Evolutionary conservation across 2,329 filamentous ascomycete species (phyloP), one percentile per base, ranked within the genome.

Genomic region (Neofusicoccum ribis): DNA sequence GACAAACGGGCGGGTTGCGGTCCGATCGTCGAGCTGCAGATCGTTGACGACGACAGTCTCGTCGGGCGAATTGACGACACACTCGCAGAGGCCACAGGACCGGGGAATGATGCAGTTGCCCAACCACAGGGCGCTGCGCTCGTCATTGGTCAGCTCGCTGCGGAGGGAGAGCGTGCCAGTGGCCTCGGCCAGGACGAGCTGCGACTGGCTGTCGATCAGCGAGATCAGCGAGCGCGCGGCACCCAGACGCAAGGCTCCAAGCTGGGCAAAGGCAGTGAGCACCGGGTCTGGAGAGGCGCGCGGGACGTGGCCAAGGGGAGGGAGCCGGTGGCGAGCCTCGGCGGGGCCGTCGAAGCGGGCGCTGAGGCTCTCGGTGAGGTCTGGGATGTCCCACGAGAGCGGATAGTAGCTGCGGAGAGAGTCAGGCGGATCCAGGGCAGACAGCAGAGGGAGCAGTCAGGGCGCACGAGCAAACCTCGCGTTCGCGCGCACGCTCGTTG

Each of bases 161-260:
- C 72, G 67, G 1, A 75, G 62, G 0, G 72, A 75, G 7, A 73
- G 56, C 2, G 73, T 73, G 23, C 67, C 67, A 11, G 75, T 77
- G 15, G 73, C 75, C 65, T 77, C 75, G 11, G 75, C 74, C 3
- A 78, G 69, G 37, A 77, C 72, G 63, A 72, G 76, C 69, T 74
- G 74, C 67, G 74, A 70, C 36, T 68, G 70, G 23, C 74, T 69
- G 66, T 77, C 76, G 70, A 78, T 77, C 68, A 78, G 75, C 66
- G 75, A 77, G 36, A 78, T 74, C 36, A 77, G 64, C 50, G 74
- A 75, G 50, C 76, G 69, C 6, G 72, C 72, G 1, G 72, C 70
- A 39, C 75, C 74, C 23, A 78, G 69, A 14, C 75, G 74, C 17
- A 78, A 69, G n/a, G 76, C 74, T 5, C 74, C 76, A 43, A 78